Base-by-base conservation (phyloP, 495 filamentous ascomycete genomes). In the Astrothelium subdiscretum region DNA sequence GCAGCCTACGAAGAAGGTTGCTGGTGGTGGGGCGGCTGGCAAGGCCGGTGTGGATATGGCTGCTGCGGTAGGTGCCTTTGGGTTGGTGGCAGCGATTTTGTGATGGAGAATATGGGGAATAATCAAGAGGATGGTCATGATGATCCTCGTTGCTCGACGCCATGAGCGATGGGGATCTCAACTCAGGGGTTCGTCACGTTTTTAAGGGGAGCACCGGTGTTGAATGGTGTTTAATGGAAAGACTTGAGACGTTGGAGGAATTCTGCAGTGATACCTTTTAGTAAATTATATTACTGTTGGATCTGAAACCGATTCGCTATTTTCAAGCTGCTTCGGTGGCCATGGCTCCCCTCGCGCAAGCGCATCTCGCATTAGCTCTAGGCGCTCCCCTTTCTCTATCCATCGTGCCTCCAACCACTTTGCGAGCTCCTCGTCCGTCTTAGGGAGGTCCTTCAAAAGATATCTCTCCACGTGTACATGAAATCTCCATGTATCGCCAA, bases 321-420 rank as follows among this genome's bases (percentile, higher is more conserved):
- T 35, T 59, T 5, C n/a, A 35, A 59, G 57, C 57, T 6, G 6
- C 15, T 35, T 24, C 24, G 31, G 18, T 3, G 26, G 18, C 57
- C 57, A 59, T 18, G 57, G 4, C 4, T 60, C 12, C n/a, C 62
- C 62, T 15, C 42, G 31, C 27, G 40, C 58, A 26, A 70, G 67
- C 43, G 22, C 27, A 29, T 63, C 22, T 38, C 58, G 42, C 29
- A 72, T 59, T 27, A 11, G 13, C 51, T 83, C 80, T 13, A 83
- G 67, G 68, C 75, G 77, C 62, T 78, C 68, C 18, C 80, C 81
- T 68, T 83, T 84, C 67, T 79, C 75, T 0, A 80, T 64, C 79
- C 79, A 84, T 40, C 78, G 66, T 40, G 75, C 72, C 65, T 83
- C 79, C 18, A 85, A 67, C 81, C 81, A 85, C 58, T 73, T 72